Evolutionary conservation across 108 stramenopile species (phyloP), one percentile per base, ranked within the genome.

Genomic region (Licmophora abbreviata): DNA sequence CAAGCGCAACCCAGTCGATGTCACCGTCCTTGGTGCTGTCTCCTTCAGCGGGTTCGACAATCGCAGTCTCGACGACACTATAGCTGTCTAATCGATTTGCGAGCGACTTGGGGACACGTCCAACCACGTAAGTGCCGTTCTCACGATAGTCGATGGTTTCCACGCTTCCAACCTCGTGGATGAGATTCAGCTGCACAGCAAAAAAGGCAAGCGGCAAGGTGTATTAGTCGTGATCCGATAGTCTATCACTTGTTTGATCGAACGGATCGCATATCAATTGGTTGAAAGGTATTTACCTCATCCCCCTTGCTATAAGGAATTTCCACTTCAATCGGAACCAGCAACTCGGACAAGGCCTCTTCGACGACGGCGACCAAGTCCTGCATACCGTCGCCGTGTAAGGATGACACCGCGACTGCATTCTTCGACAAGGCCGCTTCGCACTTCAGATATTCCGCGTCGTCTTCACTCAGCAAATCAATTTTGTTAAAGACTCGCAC

Each of bases 401-500:
- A 29, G 15, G 82, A 73, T 11, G 80, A 82, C 8, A 87, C 68
- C 1, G 82, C 89, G 26, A 92, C 89, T 12, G 81, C 67, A 36
- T 54, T 61, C 17, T 77, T 70, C 1, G 55, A 59, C 57, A 71
- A 48, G 14, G 79, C 76, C 15, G 81, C 80, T 60, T 82, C 83
- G 40, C 73, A 73, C 41, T 58, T 60, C 14, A 83, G 48, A 23
- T 63, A 61, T 48, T 81, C 89, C 3, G 82, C 88, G 21, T 80
- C 79, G 4, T 77, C 74, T 7, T 57, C 45, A 27, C 67, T 51
- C 30, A 90, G 49, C 11, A 90, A 51, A 52, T 91, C 89, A 30
- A 91, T 69, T 58, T 86, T 91, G 76, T 86, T 91, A 56, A 84
- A 77, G 8, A 83, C 79, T 14, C 79, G 60, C 15, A 87, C 76